Evolutionary conservation across 495 filamentous ascomycete genomes (phyloP).

Genomic region (Aspergillus ostianus): DNA sequence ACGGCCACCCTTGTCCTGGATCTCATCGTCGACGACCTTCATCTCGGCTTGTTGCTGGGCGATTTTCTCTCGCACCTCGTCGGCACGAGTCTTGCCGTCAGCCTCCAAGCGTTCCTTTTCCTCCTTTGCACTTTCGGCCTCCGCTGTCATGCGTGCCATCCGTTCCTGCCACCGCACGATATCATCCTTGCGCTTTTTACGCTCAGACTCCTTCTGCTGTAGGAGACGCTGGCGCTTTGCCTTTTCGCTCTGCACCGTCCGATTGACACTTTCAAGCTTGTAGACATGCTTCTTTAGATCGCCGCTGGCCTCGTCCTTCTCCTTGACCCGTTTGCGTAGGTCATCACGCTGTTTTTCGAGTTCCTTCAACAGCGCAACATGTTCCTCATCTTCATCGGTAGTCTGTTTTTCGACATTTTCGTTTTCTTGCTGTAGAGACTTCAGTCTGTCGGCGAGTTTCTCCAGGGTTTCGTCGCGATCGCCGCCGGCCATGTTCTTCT

Average conservation of each 20-base stretch:
- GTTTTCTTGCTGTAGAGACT: conserved; percentile 68
- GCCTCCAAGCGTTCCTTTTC: conserved; percentile 48
- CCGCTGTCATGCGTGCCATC: conserved; percentile 46
- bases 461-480: conserved; percentile 47
- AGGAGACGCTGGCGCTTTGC: conserved; percentile 69
- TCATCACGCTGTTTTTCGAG: conserved; percentile 67
- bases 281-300: conserved; percentile 79
- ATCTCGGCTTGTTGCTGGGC: conserved; percentile 51
- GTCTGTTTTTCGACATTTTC: conserved; percentile 67
- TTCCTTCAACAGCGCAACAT: conserved; percentile 58
- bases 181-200: conserved; percentile 60
- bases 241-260: conserved; percentile 77
- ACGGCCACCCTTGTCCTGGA: conserved; percentile 57
- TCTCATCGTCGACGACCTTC: conserved; percentile 60
- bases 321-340: conserved; percentile 69
- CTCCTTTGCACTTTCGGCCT: conserved; percentile 46
- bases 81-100: conserved; percentile 42
- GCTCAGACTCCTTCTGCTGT: conserved; percentile 61
- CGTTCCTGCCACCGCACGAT: conserved; percentile 57
- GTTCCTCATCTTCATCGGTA: conserved; percentile 69
- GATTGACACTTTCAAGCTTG: conserved; percentile 75
- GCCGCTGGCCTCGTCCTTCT: conserved; percentile 82
- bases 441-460: conserved; percentile 66
- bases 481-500: conserved; percentile 28
- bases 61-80: conserved; percentile 51